Percentiles rank a stretch among this genome's conserved stretches.
phyloP scores from a whole-genome alignment of 2,329 filamentous ascomycete species.

The Dryadomyces sulphureus region DNA sequence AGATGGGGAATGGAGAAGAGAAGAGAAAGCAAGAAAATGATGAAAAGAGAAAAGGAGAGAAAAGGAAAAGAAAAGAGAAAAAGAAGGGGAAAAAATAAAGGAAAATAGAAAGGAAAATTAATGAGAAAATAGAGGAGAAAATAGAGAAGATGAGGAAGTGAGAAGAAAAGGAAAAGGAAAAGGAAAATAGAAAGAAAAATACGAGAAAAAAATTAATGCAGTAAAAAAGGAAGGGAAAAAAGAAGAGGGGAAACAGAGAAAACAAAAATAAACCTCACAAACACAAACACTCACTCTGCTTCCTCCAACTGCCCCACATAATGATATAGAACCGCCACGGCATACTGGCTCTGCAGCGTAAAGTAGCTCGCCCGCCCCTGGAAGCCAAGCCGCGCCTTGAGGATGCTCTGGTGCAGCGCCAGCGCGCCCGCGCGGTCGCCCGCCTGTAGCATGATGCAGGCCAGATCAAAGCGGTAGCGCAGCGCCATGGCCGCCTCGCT shows the following conservation, averaged over 20 bases:
- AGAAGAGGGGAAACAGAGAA: not conserved
- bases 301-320: constrained; percentile 7
- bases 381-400: constrained; percentile 10
- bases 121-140: too few species aligned
- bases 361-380: constrained; percentile 10
- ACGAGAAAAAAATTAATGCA: not conserved
- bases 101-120: not conserved
- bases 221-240: not conserved
- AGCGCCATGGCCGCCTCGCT: constrained; percentile 8
- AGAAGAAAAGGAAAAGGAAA: not conserved
- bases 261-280: too few species aligned
- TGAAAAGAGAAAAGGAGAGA: not conserved
- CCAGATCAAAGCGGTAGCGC: constrained; percentile 10
- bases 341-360: constrained; percentile 11
- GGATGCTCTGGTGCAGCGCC: constrained; percentile 7
- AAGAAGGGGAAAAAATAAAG: not conserved
- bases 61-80: not conserved
- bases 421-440: constrained; percentile 4
- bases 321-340: constrained; percentile 8
- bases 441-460: constrained; percentile 10
- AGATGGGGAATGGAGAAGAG: not conserved
- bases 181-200: not conserved
- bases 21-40: not conserved
- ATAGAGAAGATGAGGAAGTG: not conserved
- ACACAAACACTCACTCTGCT: constrained; percentile 8